A percentile compares a stretch with the other conserved stretches of the same genome.
Evolutionary conservation across 371 early-diverging fungal genomes (phyloP).

Genomic region (Paraphysoderma sedebokerense): DNA sequence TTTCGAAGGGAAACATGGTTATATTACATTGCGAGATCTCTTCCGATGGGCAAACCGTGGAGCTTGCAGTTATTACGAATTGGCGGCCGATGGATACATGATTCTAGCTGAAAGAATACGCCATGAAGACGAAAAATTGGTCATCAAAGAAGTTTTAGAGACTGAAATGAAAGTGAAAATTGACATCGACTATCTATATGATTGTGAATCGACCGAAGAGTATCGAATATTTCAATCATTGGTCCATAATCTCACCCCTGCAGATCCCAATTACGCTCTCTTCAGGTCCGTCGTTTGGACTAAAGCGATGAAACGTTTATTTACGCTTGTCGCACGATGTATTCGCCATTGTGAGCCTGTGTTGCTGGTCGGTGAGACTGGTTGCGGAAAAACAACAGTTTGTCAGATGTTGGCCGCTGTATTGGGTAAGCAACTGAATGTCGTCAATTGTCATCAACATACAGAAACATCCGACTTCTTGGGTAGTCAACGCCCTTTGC

Average conservation of each 20-base stretch:
- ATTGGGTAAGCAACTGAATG: constrained; percentile 45
- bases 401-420: constrained; percentile 76
- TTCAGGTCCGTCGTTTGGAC: constrained; percentile 97
- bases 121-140: constrained; percentile 56
- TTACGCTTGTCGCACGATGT: constrained; percentile 70
- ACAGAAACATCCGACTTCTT: constrained; percentile 96
- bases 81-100: constrained; percentile 90
- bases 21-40: constrained; percentile 94
- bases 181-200: constrained; percentile 44
- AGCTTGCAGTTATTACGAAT: constrained; percentile 51
- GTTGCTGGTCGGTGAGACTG: constrained; percentile 97
- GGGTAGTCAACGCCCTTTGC: constrained; percentile 90
- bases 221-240: neutral
- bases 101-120: constrained; percentile 87
- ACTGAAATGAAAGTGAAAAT: constrained; percentile 55
- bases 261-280: constrained; percentile 1
- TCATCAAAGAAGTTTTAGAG: constrained; percentile 74
- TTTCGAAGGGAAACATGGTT: constrained; percentile 83
- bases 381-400: constrained; percentile 98
- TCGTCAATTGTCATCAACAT: constrained; percentile 95
- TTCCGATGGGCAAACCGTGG: constrained; percentile 96
- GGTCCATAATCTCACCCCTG: neutral
- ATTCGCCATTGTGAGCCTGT: constrained; percentile 83
- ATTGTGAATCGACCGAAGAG: constrained; percentile 10
- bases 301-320: constrained; percentile 78